Conservation (phyloP, 2,329 filamentous ascomycete genomes). For the Cladosporium sp. region DNA sequence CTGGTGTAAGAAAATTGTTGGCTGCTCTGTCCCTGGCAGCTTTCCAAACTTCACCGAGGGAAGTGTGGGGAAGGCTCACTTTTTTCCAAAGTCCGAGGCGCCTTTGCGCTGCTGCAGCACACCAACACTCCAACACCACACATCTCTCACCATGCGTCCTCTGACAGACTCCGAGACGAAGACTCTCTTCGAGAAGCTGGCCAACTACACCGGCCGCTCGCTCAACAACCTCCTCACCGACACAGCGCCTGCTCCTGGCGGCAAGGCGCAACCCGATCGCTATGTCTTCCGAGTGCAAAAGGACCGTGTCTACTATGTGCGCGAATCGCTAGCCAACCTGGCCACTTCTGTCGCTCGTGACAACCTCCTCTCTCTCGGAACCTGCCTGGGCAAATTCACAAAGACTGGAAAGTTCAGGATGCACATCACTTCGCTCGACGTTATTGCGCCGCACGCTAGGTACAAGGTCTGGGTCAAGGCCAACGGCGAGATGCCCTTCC, state of each 20-base stretch:
- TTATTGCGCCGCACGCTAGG: conserved; percentile 84
- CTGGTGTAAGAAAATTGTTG: neutral
- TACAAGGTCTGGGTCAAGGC: conserved; percentile 97
- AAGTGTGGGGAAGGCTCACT: neutral
- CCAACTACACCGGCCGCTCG: conserved; percentile 84
- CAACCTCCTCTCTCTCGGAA: conserved; percentile 80
- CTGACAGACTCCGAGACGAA: conserved; percentile 76
- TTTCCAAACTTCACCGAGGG: neutral
- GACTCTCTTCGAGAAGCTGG: conserved; percentile 86
- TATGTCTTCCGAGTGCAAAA: conserved; percentile 83
- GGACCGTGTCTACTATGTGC: conserved; percentile 85
- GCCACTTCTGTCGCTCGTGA: conserved; percentile 80
- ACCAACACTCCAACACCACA: conserved; percentile 25
- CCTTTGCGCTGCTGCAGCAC: neutral
- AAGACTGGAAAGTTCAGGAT: conserved; percentile 94
- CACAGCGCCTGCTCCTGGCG: conserved; percentile 43
- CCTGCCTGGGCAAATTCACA: conserved; percentile 90
- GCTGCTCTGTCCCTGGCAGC: neutral
- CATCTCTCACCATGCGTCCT: conserved; percentile 58
- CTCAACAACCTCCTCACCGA: conserved; percentile 67
- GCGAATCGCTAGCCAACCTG: conserved; percentile 83
- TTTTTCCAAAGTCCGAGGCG: conserved; percentile 6
- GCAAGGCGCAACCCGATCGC: conserved; percentile 60
- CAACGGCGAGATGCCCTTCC: conserved; percentile 95
- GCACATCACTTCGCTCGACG: conserved; percentile 85